Evolutionary conservation across 2,329 filamentous ascomycete genomes (phyloP), one percentile per base, ranked within the genome.

Genomic region (Colletotrichum limetticola): DNA sequence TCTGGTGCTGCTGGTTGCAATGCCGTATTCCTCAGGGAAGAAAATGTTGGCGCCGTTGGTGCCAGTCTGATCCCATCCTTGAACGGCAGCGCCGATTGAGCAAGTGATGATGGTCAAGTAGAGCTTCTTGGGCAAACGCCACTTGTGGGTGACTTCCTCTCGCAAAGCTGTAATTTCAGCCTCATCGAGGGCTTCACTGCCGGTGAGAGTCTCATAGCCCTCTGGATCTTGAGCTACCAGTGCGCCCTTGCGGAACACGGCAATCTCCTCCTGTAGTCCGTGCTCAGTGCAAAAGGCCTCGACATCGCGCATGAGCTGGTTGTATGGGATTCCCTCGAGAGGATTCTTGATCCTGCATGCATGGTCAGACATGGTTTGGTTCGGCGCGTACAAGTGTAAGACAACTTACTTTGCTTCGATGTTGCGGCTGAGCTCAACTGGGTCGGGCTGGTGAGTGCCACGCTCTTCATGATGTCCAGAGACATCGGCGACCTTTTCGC

Each of bases 141-240:
- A 94, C 78, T 91, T 92, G 85, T 94, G 91, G 30, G 89, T 84
- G 42, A 88, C 85, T 80, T 94, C 92, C 71, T 91, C 85, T 53
- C 85, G 84, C 22, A 96, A 85, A 14, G 85, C 86, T 24, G 86
- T 83, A 71, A 91, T 88, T 78, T 93, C 92, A 0, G 85, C 84
- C 19, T 91, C 86, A 67, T 86, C 83, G 2, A 95, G 86, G 12
- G 89, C 88, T 63, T 89, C 83, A 66, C 89, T 83, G 75, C 88
- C 87, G 4, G 80, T 82, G 53, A 95, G 86, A 42, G 86, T 84
- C 70, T 94, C 91, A 79, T 85, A 93, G 35, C 86, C 85, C 9
- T 84, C 83, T 0, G 93, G 93, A 76, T 92, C 90, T 79, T 94
- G 92, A 3, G 94, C 94, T 22, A 95, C 88, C 12, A 96, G 85